Evolutionary conservation across 2,329 filamentous ascomycete species (phyloP), one percentile per base, ranked within the genome.

Genomic region (Sporothrix inflata): DNA sequence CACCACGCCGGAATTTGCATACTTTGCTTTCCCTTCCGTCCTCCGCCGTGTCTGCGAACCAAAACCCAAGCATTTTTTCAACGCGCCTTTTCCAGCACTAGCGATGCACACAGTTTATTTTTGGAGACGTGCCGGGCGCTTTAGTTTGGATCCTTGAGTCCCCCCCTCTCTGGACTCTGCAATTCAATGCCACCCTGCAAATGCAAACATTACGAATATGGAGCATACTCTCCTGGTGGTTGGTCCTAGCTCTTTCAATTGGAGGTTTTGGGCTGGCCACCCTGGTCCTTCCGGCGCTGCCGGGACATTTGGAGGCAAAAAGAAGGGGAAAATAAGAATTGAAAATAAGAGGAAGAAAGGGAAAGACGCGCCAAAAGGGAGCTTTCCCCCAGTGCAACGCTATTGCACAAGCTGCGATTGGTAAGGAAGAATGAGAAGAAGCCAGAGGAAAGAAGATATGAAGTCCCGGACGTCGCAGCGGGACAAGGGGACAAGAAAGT

Each of bases 101-200:
- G 63, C 63, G 27, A 66, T 66, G n/a, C 42, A 66, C 24, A 12
- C 42, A 49, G 24, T 24, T 34, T 66, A 66, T 66, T 66, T 66
- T 66, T 47, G 63, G 63, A 66, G 40, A 34, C 14, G 38, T 63
- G 60, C 21, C 42, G 40, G 30, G 30, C 40, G 42, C 24, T 66
- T 14, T 66, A 42, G 61, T 12, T 65, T 30, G 61, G 27, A n/a
- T n/a, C 30, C 24, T 24, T 11, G 21, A 40, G 5, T 16, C 19
- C 16, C 19, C 19, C 27, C 21, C 30, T 42, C 42, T 45, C 60
- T 38, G 34, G 11, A 5, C 34, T 42, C 34, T 27, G 60, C 38
- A n/a, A 21, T 65, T 63, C 60, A 45, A 27, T 65, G 19, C 60
- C 30, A 61, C 57, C 7, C 30, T 63, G 19, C 19, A n/a, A 47